phyloP scores from a whole-genome alignment of 2,329 filamentous ascomycete species.

The Monilinia fructigena region DNA sequence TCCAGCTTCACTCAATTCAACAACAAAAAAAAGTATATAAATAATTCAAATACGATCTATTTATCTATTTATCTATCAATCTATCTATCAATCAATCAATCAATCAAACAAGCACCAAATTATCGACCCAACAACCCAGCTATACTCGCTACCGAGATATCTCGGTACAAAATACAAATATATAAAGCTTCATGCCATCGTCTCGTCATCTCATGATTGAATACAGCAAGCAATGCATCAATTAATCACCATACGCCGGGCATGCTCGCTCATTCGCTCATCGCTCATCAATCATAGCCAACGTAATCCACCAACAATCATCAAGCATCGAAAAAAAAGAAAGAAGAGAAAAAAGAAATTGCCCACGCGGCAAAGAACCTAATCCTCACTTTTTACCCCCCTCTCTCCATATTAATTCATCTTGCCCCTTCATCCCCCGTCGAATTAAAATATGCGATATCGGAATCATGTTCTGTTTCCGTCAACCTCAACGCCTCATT shows the following conservation, averaged over 20 bases:
- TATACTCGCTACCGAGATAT: no score
- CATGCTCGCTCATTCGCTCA: constrained; percentile 12
- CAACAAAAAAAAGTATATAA: no score
- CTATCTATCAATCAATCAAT: no score
- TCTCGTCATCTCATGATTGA: constrained; percentile 11
- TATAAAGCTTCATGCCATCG: constrained; percentile 9
- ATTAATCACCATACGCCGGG: constrained; percentile 8
- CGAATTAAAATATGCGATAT: constrained; percentile 30
- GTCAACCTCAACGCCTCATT: constrained; percentile 80
- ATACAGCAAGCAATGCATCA: neutral
- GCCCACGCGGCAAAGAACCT: no score
- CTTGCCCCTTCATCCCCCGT: constrained; percentile 30
- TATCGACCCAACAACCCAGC: neutral
- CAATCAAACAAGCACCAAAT: neutral
- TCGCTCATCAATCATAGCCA: constrained; percentile 11
- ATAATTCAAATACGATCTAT: no score
- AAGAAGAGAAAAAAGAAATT: neutral
- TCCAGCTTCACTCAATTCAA: no score
- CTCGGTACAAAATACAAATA: neutral
- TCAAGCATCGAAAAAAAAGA: neutral
- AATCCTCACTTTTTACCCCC: no score
- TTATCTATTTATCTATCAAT: neutral
- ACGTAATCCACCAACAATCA: neutral
- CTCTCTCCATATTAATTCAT: no score
- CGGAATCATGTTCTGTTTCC: constrained; percentile 57